Conservation (phyloP, 768 basidiomycete species). For the Leccinum subgranulosum region DNA sequence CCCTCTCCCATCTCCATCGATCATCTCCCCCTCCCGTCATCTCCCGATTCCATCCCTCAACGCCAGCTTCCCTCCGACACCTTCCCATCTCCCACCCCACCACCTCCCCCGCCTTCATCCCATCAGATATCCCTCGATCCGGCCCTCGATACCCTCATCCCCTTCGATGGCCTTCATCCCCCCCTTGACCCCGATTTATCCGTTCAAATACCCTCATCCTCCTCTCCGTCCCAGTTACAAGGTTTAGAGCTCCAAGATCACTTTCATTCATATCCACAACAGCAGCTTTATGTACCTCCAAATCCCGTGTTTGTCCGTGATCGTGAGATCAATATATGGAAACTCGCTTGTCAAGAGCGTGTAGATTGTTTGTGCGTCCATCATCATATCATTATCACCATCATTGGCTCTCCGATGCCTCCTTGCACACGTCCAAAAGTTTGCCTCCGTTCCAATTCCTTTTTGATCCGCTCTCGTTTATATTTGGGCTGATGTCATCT, state of each 20-base stretch:
- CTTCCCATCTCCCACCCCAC: neutral
- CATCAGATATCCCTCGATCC: constrained; percentile 16
- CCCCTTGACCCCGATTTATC: constrained; percentile 19
- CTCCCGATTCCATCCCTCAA: neutral
- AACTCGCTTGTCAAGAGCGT: constrained; percentile 33
- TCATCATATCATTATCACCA: neutral
- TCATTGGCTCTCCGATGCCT: neutral
- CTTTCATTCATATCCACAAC: constrained; percentile 22
- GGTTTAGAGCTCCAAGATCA: constrained; percentile 24
- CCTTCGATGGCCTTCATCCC: constrained; percentile 22
- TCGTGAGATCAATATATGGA: constrained; percentile 35
- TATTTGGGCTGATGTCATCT: constrained; percentile 6
- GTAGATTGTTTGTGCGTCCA: constrained; percentile 32
- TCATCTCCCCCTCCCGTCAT: neutral
- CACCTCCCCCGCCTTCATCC: neutral
- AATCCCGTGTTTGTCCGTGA: constrained; percentile 29
- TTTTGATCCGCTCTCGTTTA: constrained; percentile 6
- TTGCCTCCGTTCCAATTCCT: neutral
- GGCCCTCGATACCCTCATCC: constrained; percentile 26
- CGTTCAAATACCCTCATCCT: constrained; percentile 13
- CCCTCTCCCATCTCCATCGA: constrained; percentile 6
- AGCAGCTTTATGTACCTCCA: constrained; percentile 27
- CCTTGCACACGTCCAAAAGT: constrained; percentile 2
- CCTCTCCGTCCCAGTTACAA: constrained; percentile 13
- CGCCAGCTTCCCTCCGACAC: constrained; percentile 1